A percentile compares a stretch with the other conserved stretches of the same genome.
These are phyloP conservation scores for Beauveria bassiana DNA, from an alignment of 2,329 filamentous ascomycete genomes.

Conservation along the genomic window DNA sequence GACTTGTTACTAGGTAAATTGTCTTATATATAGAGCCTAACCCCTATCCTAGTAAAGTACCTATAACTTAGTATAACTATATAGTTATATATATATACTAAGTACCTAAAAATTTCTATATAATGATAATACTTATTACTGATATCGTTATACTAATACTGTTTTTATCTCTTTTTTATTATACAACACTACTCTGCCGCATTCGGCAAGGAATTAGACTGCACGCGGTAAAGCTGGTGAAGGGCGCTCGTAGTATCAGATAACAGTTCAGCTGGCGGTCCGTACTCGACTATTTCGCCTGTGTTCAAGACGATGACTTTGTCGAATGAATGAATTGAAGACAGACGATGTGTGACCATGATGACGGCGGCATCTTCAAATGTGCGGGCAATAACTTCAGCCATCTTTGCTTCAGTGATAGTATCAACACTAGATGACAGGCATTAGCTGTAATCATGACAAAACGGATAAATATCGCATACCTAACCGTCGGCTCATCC, in stretches of 20 bases:
- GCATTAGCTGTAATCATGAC: neutral
- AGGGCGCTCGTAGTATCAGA: slow-evolving; percentile 7
- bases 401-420: slow-evolving; percentile 3
- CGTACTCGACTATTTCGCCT: slow-evolving; percentile 8
- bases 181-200: neutral
- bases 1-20: too few species aligned
- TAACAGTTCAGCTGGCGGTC: slow-evolving; percentile 9
- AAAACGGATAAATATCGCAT: slow-evolving; percentile 4
- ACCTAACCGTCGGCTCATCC: slow-evolving; percentile 12
- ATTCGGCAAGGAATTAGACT: slow-evolving; percentile 2
- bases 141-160: too few species aligned
- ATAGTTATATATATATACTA: too few species aligned
- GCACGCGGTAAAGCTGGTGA: slow-evolving; percentile 1
- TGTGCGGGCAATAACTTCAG: neutral
- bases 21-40: too few species aligned
- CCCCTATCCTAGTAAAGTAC: too few species aligned
- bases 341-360: slow-evolving; percentile 8
- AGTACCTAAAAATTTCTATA: too few species aligned
- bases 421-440: slow-evolving; percentile 8
- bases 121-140: too few species aligned
- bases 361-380: slow-evolving; percentile 9
- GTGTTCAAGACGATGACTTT: slow-evolving; percentile 7
- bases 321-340: slow-evolving; percentile 6
- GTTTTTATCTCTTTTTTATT: too few species aligned
- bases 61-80: too few species aligned